A percentile compares a stretch with the other conserved stretches of the same genome.
phyloP scores from a whole-genome alignment of 1,284 basidiomycete genomes.

The Vanrija pseudolonga region DNA sequence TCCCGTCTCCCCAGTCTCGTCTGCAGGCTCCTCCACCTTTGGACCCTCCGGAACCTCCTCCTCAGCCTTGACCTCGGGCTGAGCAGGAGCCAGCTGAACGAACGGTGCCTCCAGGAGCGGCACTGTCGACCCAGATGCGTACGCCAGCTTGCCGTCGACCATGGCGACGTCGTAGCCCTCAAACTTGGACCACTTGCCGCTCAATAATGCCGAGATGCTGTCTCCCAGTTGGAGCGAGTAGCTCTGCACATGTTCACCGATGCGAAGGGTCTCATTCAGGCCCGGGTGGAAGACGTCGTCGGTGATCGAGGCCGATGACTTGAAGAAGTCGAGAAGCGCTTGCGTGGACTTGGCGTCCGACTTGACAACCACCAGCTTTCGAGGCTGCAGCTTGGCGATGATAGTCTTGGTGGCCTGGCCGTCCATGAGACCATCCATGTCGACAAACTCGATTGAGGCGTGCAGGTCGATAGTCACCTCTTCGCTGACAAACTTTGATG shows the following conservation, averaged over 20 bases:
- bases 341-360: slow-evolving; percentile 65
- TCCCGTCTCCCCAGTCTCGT: background rate
- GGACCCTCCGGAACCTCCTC: slow-evolving; percentile 1
- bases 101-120: slow-evolving; percentile 56
- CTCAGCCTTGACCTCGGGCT: slow-evolving; percentile 18
- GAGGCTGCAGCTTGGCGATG: slow-evolving; percentile 90
- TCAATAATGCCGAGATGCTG: slow-evolving; percentile 67
- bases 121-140: slow-evolving; percentile 70
- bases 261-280: slow-evolving; percentile 70
- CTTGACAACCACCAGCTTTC: slow-evolving; percentile 89
- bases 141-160: slow-evolving; percentile 76
- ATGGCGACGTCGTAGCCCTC: slow-evolving; percentile 96
- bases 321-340: slow-evolving; percentile 72
- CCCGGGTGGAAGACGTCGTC: slow-evolving; percentile 81
- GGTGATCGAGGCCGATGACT: slow-evolving; percentile 77
- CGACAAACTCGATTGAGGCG: slow-evolving; percentile 83
- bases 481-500: slow-evolving; percentile 83
- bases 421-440: slow-evolving; percentile 94
- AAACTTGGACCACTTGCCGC: slow-evolving; percentile 79
- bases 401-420: slow-evolving; percentile 95
- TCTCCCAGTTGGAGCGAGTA: slow-evolving; percentile 94
- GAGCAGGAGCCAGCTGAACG: slow-evolving; percentile 55
- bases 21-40: background rate
- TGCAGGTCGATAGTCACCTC: slow-evolving; percentile 70
- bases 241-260: slow-evolving; percentile 92